Conservation (phyloP, 768 basidiomycete species). For the Sarcodon sp. region DNA sequence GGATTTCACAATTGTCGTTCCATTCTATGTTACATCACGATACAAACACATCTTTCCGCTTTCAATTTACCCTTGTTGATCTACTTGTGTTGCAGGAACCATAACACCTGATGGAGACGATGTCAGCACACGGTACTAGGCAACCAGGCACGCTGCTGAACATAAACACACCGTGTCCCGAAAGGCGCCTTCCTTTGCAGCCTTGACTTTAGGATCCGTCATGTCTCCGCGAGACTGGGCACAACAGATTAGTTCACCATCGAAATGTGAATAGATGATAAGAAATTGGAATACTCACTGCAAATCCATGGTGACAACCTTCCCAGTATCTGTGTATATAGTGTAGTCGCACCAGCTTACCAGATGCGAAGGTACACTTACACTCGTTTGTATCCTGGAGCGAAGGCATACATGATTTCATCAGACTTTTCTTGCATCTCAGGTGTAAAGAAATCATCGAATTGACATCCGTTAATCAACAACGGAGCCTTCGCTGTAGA, state of each 20-base stretch:
- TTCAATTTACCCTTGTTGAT: too few species aligned
- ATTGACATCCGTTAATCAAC: constrained; percentile 54
- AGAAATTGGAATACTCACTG: constrained; percentile 8
- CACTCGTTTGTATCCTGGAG: constrained; percentile 35
- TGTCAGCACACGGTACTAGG: too few species aligned
- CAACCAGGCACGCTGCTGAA: too few species aligned
- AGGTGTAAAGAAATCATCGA: constrained; percentile 36
- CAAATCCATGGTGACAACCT: neutral
- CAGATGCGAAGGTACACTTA: constrained; percentile 7
- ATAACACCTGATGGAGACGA: constrained; percentile 33
- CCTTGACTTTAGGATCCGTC: constrained; percentile 34
- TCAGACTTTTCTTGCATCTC: constrained; percentile 30
- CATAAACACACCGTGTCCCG: constrained; percentile 34
- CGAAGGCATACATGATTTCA: constrained; percentile 33
- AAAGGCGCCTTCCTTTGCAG: constrained; percentile 54
- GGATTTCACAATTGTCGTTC: too few species aligned
- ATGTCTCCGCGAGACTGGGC: too few species aligned
- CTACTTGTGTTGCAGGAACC: too few species aligned
- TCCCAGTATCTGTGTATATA: too few species aligned
- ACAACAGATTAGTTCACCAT: too few species aligned
- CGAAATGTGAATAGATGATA: too few species aligned
- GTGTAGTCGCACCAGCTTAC: too few species aligned
- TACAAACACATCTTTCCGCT: too few species aligned
- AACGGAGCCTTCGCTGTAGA: constrained; percentile 35
- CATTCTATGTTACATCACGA: too few species aligned